Evolutionary conservation across 345 rosid species (phyloP), one percentile per base, ranked within the genome.

Genomic region (Populus alba): DNA sequence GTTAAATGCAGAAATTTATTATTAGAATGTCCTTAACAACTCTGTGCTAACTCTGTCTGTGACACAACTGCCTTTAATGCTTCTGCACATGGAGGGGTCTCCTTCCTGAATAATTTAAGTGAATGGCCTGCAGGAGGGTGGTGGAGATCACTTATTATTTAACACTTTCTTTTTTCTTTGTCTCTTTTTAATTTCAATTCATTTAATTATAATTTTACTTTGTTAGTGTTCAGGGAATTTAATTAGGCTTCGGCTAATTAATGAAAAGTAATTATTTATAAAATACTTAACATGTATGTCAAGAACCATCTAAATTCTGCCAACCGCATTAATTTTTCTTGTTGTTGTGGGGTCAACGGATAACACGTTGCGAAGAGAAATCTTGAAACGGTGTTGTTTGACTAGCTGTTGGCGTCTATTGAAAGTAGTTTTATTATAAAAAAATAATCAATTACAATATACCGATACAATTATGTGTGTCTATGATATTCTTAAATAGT

Each of bases 71-170:
- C 83, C 86, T 81, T 87, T 23, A 90, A 81, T 83, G 87, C 84
- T 66, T 71, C 61, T 71, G 91, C 90, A 90, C 93, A 88, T 90
- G 91, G 90, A 83, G 88, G 89, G 91, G 89, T 78, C 89, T 84
- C 37, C 73, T 68, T 80, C 79, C 82, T 86, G 77, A 83, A 81
- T 79, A 79, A 57, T 81, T 85, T 88, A 84, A 85, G 71, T 79
- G 79, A 73, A 81, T 77, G 83, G 81, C 78, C 86, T 80, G 88
- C 81, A 69, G 80, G 61, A 72, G 68, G 76, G 81, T 76, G 76
- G 82, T 74, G 76, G 80, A 55, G 69, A 66, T 72, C 51, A 80
- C 76, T 75, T 82, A 72, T 18, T 85, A 78, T 82, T 82, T 73
- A 72, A 81, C 75, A 76, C 79, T 74, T 80, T 39, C 43, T 39